A percentile compares a stretch with the other conserved stretches of the same genome.
Conservation (phyloP, 1,139 yeast species). For the Geotrichum australiense region DNA sequence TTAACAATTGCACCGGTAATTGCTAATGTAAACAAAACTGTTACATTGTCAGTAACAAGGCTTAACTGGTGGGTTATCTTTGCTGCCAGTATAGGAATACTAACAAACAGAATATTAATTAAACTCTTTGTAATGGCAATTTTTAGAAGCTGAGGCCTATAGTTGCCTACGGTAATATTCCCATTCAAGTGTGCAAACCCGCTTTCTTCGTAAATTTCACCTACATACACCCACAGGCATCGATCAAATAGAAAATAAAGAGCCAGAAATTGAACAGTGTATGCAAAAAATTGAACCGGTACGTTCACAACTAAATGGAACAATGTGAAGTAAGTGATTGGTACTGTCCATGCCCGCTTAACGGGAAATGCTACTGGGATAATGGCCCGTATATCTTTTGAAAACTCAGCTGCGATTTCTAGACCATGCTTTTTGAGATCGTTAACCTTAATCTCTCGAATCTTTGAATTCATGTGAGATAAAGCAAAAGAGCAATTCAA, state of each 20-base stretch:
- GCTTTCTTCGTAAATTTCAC: conserved; percentile 1
- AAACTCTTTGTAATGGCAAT: neutral
- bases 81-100: neutral
- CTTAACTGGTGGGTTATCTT: neutral
- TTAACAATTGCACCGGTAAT: neutral
- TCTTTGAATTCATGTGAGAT: no score
- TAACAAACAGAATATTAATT: neutral
- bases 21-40: neutral
- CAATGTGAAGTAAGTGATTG: neutral
- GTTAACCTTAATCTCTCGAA: no score
- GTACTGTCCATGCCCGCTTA: neutral
- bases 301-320: neutral
- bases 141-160: conserved; percentile 2
- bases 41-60: neutral
- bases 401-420: neutral
- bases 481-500: no score
- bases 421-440: conserved; percentile 1
- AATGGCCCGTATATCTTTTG: neutral
- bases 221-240: neutral
- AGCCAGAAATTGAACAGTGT: neutral
- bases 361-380: neutral
- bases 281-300: conserved; percentile 2
- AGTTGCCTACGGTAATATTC: conserved; percentile 1
- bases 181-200: conserved; percentile 4
- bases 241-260: neutral